A percentile compares a stretch with the other conserved stretches of the same genome.
Evolutionary conservation across 208 protist species (phyloP).

Genomic region (Crithidia fasciculata): DNA sequence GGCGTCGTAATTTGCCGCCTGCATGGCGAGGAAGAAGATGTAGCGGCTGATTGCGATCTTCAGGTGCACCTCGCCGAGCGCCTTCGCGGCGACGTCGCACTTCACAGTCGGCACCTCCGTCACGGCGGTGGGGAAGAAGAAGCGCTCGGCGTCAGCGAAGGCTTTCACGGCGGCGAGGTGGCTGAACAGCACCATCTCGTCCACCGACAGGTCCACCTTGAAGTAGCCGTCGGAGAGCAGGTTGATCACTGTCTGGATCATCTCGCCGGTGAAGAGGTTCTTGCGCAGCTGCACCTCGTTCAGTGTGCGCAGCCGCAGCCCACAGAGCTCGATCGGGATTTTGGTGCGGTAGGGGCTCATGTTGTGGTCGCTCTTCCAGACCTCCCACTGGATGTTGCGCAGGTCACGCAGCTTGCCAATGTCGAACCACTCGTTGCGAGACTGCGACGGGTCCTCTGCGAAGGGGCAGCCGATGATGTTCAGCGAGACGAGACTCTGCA

Average conservation of each 20-base stretch:
- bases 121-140: conserved; percentile 60
- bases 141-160: conserved; percentile 56
- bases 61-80: conserved; percentile 45
- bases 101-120: conserved; percentile 14
- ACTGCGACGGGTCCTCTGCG: conserved; percentile 55
- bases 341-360: conserved; percentile 85
- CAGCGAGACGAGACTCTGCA: conserved; percentile 73
- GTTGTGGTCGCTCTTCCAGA: conserved; percentile 79
- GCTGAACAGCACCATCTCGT: conserved; percentile 71
- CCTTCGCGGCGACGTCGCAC: conserved; percentile 1
- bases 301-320: conserved; percentile 54
- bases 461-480: conserved; percentile 89
- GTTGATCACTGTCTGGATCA: conserved; percentile 82
- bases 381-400: conserved; percentile 80
- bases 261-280: conserved; percentile 79
- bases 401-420: conserved; percentile 78
- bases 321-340: conserved; percentile 87
- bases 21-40: conserved; percentile 90
- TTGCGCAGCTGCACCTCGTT: conserved; percentile 76
- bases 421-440: conserved; percentile 88
- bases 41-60: conserved; percentile 81
- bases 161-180: conserved; percentile 66
- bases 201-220: conserved; percentile 84
- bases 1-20: conserved; percentile 87
- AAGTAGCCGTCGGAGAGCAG: conserved; percentile 85